Base-by-base conservation (phyloP, 1,284 basidiomycete species). In the Ceratobasidium sp. region DNA sequence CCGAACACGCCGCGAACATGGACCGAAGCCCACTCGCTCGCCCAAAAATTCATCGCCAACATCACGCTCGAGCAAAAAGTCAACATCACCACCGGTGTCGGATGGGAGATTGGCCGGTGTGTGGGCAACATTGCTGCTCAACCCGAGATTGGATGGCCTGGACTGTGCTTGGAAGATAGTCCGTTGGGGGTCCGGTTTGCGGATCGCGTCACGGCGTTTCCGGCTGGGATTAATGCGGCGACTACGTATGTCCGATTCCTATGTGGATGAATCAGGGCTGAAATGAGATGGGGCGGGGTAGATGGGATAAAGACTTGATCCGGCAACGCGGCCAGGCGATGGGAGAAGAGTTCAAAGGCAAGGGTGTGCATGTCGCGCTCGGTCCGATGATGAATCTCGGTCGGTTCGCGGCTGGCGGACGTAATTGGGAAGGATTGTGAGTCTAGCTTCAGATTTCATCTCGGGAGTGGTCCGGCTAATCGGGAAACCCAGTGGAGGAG, bases 331-430 rank as follows among this genome's bases (percentile, higher is more conserved):
- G 76, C 16, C 62, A 73, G 16, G 76, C 74, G 16, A 73, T 76
- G 50, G 75, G 72, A 9, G 58, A 70, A 36, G 75, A 77, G 72
- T 75, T 76, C 71, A 61, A 73, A 9, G 74, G 69, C 9, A 77
- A 76, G 60, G 75, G 76, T 46, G 73, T 76, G 26, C 70, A 76
- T 39, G 58, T 76, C 39, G 71, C 71, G 14, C 69, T 77, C 9
- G 72, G 74, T n/a, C 57, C 65, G 18, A 58, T 71, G 45, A 52
- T 55, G 58, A 72, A 74, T 46, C 65, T 76, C 21, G 58, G 58
- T 14, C 74, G 75, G 6, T 61, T 64, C 12, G 69, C 75, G 12
- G 53, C 64, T 26, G 75, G 60, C 14, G 75, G 75, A 14, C 30
- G 75, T 3, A 73, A 75, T 21, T 76, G 75, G 75, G 75, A 76